Percentiles rank a stretch among this genome's conserved stretches.
Conservation (phyloP, 305 asterid species). For the Euphrasia arctica region DNA sequence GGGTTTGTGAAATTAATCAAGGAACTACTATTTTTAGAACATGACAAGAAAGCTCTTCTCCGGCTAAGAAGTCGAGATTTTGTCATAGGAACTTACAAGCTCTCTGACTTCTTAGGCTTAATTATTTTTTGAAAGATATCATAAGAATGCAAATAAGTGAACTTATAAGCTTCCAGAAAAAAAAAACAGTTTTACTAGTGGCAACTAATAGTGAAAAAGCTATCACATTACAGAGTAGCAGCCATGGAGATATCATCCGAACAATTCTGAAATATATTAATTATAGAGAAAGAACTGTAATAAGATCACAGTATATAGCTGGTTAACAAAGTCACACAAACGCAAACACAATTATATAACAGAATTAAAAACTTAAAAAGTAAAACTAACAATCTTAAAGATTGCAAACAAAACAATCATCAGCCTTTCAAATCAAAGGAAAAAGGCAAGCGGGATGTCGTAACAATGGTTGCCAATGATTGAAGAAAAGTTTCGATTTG, state of each 20-base stretch:
- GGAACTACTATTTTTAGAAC: not conserved
- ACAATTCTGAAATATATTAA: conserved; percentile 10
- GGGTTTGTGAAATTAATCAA: not conserved
- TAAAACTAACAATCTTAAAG: not conserved
- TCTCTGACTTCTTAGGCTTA: too few species aligned
- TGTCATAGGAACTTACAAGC: too few species aligned
- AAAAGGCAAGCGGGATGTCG: conserved; percentile 10
- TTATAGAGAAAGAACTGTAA: conserved; percentile 28
- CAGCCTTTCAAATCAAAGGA: conserved; percentile 1
- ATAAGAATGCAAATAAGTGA: not conserved
- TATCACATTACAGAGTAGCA: not conserved
- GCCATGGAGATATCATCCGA: conserved; percentile 13
- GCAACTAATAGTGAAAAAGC: not conserved
- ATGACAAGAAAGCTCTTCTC: not conserved
- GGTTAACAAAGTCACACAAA: not conserved
- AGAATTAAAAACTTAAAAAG: not conserved
- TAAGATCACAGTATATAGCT: conserved; percentile 12
- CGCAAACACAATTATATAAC: not conserved
- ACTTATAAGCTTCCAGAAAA: not conserved
- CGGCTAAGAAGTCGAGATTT: not conserved
- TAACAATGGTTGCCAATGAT: conserved; percentile 30
- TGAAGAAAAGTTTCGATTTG: conserved; percentile 26
- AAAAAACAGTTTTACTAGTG: not conserved
- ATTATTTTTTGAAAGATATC: not conserved
- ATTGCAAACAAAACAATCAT: not conserved